phyloP scores from a whole-genome alignment of 441 rosid genomes.

The Raphanus hybrid region DNA sequence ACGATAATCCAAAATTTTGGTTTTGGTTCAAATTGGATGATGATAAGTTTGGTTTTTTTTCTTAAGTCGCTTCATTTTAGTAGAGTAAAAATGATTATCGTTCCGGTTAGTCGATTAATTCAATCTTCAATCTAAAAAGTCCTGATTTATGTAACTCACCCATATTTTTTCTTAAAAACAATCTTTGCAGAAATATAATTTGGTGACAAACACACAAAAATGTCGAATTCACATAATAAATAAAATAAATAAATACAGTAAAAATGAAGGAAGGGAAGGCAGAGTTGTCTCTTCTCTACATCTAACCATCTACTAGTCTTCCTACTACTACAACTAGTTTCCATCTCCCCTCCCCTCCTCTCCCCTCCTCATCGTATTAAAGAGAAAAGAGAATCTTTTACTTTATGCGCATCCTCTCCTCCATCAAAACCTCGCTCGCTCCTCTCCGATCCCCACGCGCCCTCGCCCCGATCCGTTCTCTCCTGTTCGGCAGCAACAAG shows the following conservation, averaged over 20 bases:
- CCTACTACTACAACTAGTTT: not conserved
- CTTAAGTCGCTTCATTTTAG: no score
- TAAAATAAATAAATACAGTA: not conserved
- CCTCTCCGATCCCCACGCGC: conserved; percentile 33
- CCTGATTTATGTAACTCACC: no score
- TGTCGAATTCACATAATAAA: no score
- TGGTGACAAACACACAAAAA: no score
- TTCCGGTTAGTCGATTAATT: no score
- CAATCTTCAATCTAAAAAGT: no score
- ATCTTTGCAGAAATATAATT: no score
- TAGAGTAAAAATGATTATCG: no score
- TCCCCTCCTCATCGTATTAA: not conserved
- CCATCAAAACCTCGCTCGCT: conserved; percentile 24
- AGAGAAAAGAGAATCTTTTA: not conserved
- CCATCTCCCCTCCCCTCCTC: not conserved
- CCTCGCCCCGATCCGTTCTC: conserved; percentile 22
- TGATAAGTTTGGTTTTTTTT: no score
- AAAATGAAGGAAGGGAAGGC: not conserved
- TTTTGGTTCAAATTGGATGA: no score
- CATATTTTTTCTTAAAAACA: no score
- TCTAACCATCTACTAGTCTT: not conserved
- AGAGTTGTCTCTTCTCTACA: not conserved
- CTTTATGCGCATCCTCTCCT: conserved; percentile 38
- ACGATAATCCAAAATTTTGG: no score
- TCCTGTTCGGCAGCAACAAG: conserved; percentile 15